Evolutionary conservation across 768 basidiomycete species (phyloP).

Genomic region (Boletus bicolor): DNA sequence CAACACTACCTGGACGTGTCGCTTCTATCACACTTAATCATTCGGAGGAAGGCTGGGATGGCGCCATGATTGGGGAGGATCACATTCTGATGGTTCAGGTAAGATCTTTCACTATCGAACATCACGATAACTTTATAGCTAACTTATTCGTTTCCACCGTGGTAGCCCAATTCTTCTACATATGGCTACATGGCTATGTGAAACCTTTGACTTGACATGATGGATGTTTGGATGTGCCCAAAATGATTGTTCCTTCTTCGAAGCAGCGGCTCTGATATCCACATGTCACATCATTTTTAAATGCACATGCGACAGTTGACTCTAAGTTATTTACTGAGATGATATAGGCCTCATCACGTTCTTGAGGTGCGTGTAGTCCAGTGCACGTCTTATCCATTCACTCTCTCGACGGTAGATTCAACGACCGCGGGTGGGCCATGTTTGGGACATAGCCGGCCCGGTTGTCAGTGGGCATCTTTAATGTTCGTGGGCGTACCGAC

Average conservation of each 20-base stretch:
- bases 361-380: neutral
- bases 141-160: neutral
- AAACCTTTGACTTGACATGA: neutral
- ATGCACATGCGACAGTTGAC: neutral
- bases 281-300: neutral
- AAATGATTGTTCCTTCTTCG: neutral
- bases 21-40: conserved; percentile 11
- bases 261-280: neutral
- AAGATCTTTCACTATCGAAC: neutral
- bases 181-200: conserved; percentile 32
- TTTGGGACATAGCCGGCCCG: neutral
- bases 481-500: neutral
- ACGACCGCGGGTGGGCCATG: neutral
- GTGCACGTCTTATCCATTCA: neutral
- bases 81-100: conserved; percentile 35
- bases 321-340: no score
- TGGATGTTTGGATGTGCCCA: neutral
- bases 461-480: neutral
- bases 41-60: conserved; percentile 23
- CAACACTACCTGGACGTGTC: conserved; percentile 30
- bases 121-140: neutral
- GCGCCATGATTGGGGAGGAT: conserved; percentile 37
- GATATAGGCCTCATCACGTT: neutral
- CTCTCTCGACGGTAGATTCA: no score
- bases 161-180: conserved; percentile 9